Evolutionary conservation across 2,329 filamentous ascomycete species (phyloP), one percentile per base, ranked within the genome.

Genomic region (Blastomyces parvus): DNA sequence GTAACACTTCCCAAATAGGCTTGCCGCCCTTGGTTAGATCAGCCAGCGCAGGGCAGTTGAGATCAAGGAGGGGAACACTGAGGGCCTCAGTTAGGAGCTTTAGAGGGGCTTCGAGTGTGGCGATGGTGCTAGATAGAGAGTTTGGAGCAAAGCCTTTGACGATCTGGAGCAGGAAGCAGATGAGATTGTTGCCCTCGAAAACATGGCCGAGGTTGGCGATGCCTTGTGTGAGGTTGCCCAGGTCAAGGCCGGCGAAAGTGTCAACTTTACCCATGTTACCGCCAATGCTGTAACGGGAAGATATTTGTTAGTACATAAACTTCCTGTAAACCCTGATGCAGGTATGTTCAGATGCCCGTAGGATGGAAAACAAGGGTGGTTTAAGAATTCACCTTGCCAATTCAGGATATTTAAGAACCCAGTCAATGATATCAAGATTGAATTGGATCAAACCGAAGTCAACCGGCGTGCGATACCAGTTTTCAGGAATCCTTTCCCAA

Each of bases 261-360:
- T 84, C 80, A 27, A 80, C 76, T 2, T 73, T 75, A 22, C 82
- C 80, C 5, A 78, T 77, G 66, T 84, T 84, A 11, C 82, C 82
- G 11, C 82, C 83, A 19, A 84, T 76, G 64, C 74, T 77, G 30
- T 71, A 59, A 25, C 42, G 3, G 14, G 22, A 56, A 1, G 40
- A 5, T 36, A 36, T 48, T 38, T 42, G 17, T 59, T 48, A 59
- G 42, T 48, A 46, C 1, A 22, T 14, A 17, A 33, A 17, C 17
- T 30, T 17, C 17, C 8, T 48, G 22, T 42, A 48, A 19, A 33
- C 8, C 19, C 14, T 25, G 14, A 44, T 6, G 2, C 27, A 44
- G 14, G 14, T 17, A 44, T 17, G 1, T 42, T 22, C 13, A 25
- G 36, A 8, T 22, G n/a, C 1, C n/a, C 63, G n/a, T 46, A 53